phyloP scores from a whole-genome alignment of 208 protist species.

The Strigomonas culicis region DNA sequence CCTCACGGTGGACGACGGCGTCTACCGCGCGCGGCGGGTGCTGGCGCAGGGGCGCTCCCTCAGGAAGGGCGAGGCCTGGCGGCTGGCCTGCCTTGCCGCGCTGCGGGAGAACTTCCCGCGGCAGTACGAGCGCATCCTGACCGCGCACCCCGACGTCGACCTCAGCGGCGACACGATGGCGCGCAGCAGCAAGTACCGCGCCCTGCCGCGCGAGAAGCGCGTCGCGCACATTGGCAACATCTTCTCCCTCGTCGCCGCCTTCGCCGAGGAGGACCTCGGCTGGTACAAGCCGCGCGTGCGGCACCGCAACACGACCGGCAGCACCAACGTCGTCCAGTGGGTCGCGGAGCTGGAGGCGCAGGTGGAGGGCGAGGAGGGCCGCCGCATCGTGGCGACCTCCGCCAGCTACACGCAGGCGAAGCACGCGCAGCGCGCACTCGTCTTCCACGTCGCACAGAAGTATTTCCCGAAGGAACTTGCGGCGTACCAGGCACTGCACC shows the following conservation, averaged over 20 bases:
- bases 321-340: constrained; percentile 78
- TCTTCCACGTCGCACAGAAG: constrained; percentile 64
- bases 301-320: constrained; percentile 60
- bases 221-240: constrained; percentile 70
- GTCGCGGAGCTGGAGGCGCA: constrained; percentile 85
- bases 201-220: constrained; percentile 83
- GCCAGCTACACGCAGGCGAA: constrained; percentile 55
- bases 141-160: constrained; percentile 75
- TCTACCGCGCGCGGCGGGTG: constrained; percentile 25
- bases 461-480: constrained; percentile 82
- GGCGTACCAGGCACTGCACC: constrained; percentile 46
- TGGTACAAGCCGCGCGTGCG: constrained; percentile 80
- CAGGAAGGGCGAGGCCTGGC: constrained; percentile 76
- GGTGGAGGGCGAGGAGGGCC: constrained; percentile 59
- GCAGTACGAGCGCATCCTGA: constrained; percentile 64
- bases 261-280: constrained; percentile 85
- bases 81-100: constrained; percentile 66
- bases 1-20: constrained; percentile 68
- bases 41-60: constrained; percentile 60
- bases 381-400: constrained; percentile 73
- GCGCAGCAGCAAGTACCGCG: constrained; percentile 54
- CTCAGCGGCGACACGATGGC: constrained; percentile 65
- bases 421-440: constrained; percentile 56
- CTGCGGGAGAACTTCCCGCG: constrained; percentile 81
- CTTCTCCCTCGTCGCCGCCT: constrained; percentile 57